Evolutionary conservation across 2,329 filamentous ascomycete genomes (phyloP).

Genomic region (Xylaria sp.): DNA sequence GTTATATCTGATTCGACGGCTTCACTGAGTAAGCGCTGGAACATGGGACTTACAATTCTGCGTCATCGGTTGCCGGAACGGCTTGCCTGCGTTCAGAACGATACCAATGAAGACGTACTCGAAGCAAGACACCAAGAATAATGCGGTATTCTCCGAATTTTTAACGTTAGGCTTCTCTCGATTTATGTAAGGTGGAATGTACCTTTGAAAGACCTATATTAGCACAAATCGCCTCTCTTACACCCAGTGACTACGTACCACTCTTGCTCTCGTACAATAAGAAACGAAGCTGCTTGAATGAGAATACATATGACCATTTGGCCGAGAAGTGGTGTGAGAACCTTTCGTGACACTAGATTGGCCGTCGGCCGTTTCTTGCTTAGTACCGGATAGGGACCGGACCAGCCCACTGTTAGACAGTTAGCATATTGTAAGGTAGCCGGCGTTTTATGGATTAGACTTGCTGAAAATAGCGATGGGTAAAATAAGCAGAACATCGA

Average conservation of each 20-base stretch:
- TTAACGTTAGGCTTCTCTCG: conserved; percentile 83
- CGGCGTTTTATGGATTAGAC: conserved; percentile 43
- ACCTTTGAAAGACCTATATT: conserved; percentile 59
- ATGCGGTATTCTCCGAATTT: conserved; percentile 92
- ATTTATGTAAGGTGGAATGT: conserved; percentile 80
- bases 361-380: conserved; percentile 90
- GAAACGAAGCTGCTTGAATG: conserved; percentile 79
- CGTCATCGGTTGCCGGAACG: conserved; percentile 83
- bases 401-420: conserved; percentile 81
- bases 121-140: conserved; percentile 92
- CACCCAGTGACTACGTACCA: conserved; percentile 66
- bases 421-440: conserved; percentile 30
- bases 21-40: no score
- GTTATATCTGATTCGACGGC: not conserved
- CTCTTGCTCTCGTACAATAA: conserved; percentile 78
- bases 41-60: conserved; percentile 74
- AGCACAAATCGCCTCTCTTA: not conserved
- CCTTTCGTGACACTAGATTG: conserved; percentile 90
- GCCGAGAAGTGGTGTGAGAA: conserved; percentile 87
- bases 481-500: conserved; percentile 90
- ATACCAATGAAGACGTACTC: conserved; percentile 94
- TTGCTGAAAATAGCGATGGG: conserved; percentile 95
- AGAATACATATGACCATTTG: conserved; percentile 85
- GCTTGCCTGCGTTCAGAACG: conserved; percentile 89
- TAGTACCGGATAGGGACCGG: conserved; percentile 80